Evolutionary conservation across 306 rosid genomes (phyloP), one percentile per base, ranked within the genome.

Genomic region (Senna tora): DNA sequence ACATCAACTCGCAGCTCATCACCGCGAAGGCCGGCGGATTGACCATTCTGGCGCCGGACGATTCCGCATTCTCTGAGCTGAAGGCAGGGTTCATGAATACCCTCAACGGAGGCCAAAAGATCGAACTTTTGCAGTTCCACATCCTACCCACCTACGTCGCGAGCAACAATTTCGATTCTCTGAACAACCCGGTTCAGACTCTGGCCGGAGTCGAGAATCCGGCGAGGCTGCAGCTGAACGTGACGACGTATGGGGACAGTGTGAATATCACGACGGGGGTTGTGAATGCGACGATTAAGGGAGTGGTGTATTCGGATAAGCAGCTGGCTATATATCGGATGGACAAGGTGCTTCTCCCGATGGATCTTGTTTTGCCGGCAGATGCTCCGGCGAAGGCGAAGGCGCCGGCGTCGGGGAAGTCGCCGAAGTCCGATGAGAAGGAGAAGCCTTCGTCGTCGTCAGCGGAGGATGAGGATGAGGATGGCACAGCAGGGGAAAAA

Each of bases 201-300:
- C 45, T 80, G 43, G 84, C 84, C 2, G 84, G 84, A 0, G 33
- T 8, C 0, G 67, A 75, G 9, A 61, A 80, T 30, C 80, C 84
- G 2, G 15, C 34, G 0, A 75, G 66, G 80, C 67, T 75, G 32
- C 91, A 87, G 2, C 53, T 89, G 6, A 84, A 89, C 42, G 74
- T 86, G 7, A 83, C 79, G 4, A 59, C 83, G 0, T 57, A 58
- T 0, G 89, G 91, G 5, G 74, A 47, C 62, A 72, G 78, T 10
- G 91, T 86, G 10, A 86, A 84, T 65, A 60, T 88, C 1, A 82
- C 91, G 5, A 88, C 91, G 0, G 95, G 91, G 9, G 72, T 86
- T 0, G 89, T 82, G 9, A 82, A 86, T 65, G 82, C 95, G 7
- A 70, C 85, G 1, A 36, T 89, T 2, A 70, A 81, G 0, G 89